phyloP scores from a whole-genome alignment of 169 alveolate genomes.

The Plasmodium ovale region DNA sequence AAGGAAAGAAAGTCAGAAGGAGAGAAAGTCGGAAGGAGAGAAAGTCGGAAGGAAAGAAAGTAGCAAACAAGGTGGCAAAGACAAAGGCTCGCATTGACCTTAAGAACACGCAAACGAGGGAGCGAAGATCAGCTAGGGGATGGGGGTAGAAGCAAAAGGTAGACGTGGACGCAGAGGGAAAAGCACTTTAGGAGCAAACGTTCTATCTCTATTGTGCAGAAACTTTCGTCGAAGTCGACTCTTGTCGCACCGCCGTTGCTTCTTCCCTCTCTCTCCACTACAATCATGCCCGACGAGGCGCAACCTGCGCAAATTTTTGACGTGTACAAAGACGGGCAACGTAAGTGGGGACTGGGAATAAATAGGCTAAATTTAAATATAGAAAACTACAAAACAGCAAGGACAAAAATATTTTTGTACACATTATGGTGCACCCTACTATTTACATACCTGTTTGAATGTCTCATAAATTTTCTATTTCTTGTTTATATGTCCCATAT shows the following conservation, averaged over 20 bases:
- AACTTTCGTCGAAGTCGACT: no score
- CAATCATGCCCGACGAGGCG: slow-evolving; percentile 25
- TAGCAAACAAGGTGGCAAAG: no score
- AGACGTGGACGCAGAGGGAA: no score
- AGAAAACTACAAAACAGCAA: slow-evolving; percentile 34
- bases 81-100: no score
- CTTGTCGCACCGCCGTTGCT: neutral
- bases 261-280: neutral
- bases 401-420: slow-evolving; percentile 51
- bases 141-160: no score
- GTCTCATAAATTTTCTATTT: slow-evolving; percentile 35
- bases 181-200: no score
- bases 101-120: no score
- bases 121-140: no score
- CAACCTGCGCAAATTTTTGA: slow-evolving; percentile 29
- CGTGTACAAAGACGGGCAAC: slow-evolving; percentile 46
- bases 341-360: slow-evolving; percentile 50
- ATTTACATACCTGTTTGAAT: slow-evolving; percentile 47
- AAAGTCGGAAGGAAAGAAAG: no score
- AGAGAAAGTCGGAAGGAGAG: no score
- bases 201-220: no score
- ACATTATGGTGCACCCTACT: slow-evolving; percentile 28
- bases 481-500: slow-evolving; percentile 10
- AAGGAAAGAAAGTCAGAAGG: no score
- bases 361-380: slow-evolving; percentile 44